Evolutionary conservation across 345 rosid species (phyloP).

Genomic region (Crucihimalaya himalaica): DNA sequence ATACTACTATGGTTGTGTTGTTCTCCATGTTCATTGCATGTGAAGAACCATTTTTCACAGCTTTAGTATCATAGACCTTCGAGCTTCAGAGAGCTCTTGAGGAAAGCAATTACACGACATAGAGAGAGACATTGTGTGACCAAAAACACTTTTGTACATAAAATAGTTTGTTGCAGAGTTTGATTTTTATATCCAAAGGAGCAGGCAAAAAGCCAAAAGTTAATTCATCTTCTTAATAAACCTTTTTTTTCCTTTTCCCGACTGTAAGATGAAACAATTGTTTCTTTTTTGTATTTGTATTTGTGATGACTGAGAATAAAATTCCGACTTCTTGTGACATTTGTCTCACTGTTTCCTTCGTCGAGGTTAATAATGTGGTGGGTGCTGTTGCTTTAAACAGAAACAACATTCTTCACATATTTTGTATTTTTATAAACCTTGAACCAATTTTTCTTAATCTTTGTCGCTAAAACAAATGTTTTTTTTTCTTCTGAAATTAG

Average conservation of each 20-base stretch:
- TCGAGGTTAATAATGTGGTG: too few relatives aligned
- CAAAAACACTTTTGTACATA: slow-evolving; percentile 9
- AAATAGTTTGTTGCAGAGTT: background rate
- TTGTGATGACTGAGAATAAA: background rate
- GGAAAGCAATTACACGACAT: slow-evolving; percentile 5
- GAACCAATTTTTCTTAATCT: too few relatives aligned
- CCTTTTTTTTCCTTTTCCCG: background rate
- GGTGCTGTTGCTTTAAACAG: too few relatives aligned
- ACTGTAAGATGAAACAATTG: background rate
- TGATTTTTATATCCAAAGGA: background rate
- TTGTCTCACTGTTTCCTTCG: background rate
- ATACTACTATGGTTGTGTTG: background rate
- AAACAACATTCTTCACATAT: too few relatives aligned
- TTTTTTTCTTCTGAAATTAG: too few relatives aligned
- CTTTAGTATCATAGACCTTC: background rate
- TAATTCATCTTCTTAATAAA: background rate
- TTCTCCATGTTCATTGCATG: slow-evolving; percentile 20
- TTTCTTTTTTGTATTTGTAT: background rate
- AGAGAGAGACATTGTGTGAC: background rate
- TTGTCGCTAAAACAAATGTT: too few relatives aligned
- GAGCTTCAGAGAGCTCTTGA: background rate
- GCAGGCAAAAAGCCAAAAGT: background rate
- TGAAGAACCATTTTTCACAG: background rate
- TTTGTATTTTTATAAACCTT: too few relatives aligned
- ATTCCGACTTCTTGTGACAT: too few relatives aligned